Conservation (phyloP, 116 monocot species). For the Dioscorea cayenensis region DNA sequence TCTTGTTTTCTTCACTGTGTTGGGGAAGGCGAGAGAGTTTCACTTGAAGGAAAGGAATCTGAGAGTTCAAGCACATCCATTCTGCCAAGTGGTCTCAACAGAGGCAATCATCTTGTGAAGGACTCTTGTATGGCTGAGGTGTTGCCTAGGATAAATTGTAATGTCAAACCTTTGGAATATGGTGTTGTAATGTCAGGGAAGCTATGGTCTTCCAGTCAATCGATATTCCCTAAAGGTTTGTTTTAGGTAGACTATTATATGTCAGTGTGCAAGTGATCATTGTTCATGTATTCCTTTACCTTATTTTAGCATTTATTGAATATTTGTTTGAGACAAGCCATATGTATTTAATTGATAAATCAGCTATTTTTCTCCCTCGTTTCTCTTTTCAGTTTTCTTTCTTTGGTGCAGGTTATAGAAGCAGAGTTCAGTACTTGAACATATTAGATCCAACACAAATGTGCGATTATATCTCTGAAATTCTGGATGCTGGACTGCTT, state of each 20-base stretch:
- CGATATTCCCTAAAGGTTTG: constrained; percentile 84
- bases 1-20: constrained; percentile 13
- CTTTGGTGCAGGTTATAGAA: constrained; percentile 63
- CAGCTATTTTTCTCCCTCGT: not conserved
- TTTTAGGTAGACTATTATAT: not conserved
- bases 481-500: constrained; percentile 65
- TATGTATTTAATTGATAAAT: not conserved
- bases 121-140: constrained; percentile 85
- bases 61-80: constrained; percentile 17
- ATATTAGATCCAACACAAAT: constrained; percentile 62
- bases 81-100: constrained; percentile 19
- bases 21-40: constrained; percentile 12
- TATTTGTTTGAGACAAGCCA: not conserved
- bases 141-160: constrained; percentile 57
- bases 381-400: not conserved
- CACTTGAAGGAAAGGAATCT: constrained; percentile 22
- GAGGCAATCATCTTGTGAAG: constrained; percentile 29
- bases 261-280: too few relatives aligned
- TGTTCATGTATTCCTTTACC: too few relatives aligned
- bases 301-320: not conserved
- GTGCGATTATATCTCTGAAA: constrained; percentile 81
- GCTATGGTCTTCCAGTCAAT: constrained; percentile 59
- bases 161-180: constrained; percentile 64
- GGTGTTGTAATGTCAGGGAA: constrained; percentile 60
- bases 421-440: constrained; percentile 71